A percentile compares a stretch with the other conserved stretches of the same genome.
phyloP scores from a whole-genome alignment of 495 filamentous ascomycete genomes.

The Podospora tetraspora region DNA sequence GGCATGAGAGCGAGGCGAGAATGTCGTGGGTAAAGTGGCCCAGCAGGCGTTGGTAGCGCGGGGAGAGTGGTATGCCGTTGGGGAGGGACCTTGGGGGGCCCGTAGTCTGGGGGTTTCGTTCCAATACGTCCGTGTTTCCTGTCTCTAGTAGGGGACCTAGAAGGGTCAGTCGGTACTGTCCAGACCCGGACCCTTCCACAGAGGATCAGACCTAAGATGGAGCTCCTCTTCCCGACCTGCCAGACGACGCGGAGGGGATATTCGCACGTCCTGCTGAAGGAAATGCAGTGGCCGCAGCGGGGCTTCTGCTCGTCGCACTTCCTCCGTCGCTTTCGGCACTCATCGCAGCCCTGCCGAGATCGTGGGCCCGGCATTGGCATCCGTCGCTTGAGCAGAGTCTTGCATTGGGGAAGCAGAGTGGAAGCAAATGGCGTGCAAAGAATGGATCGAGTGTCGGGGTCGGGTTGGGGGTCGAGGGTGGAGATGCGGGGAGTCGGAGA shows the following conservation, averaged over 20 bases:
- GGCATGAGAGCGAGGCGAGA: constrained; percentile 21
- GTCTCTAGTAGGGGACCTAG: neutral
- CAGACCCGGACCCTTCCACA: neutral
- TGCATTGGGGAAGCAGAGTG: neutral
- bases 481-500: neutral
- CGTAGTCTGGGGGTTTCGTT: neutral
- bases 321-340: constrained; percentile 19
- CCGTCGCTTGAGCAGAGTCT: neutral
- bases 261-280: constrained; percentile 15
- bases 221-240: constrained; percentile 4
- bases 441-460: neutral
- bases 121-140: constrained; percentile 2
- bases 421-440: neutral
- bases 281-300: constrained; percentile 13
- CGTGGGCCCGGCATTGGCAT: constrained; percentile 14
- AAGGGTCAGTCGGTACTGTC: neutral
- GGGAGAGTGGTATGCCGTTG: constrained; percentile 20
- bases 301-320: constrained; percentile 22
- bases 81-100: constrained; percentile 12
- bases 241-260: constrained; percentile 17
- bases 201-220: neutral
- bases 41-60: constrained; percentile 16
- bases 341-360: constrained; percentile 23
- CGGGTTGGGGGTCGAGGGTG: neutral
- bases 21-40: constrained; percentile 17